Percentiles rank a stretch among this genome's conserved stretches.
These are phyloP conservation scores for Chytriomyces confervae DNA, from an alignment of 192 early-diverging fungal genomes.

Conservation along the genomic window DNA sequence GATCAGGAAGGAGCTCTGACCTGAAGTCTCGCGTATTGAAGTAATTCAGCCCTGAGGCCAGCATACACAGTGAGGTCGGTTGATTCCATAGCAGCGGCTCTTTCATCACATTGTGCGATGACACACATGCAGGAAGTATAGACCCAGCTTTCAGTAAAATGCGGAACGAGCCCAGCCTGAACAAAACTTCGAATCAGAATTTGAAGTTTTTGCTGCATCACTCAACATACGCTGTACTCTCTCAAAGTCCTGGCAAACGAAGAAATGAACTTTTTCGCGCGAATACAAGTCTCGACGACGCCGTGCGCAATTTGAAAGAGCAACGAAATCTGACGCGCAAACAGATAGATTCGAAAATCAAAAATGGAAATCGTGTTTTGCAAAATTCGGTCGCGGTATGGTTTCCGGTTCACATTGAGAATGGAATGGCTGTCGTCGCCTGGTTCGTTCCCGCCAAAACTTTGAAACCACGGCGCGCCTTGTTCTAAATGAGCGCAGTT, in stretches of 20 bases:
- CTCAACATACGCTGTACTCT: slow-evolving; percentile 67
- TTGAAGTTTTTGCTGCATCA: neutral
- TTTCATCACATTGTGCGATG: slow-evolving; percentile 78
- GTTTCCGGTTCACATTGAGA: slow-evolving; percentile 76
- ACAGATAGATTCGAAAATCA: slow-evolving; percentile 95
- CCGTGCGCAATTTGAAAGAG: slow-evolving; percentile 60
- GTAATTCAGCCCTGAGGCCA: slow-evolving; percentile 74
- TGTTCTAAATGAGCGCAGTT: slow-evolving; percentile 53
- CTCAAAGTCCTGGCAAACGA: slow-evolving; percentile 72
- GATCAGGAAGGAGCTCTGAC: slow-evolving; percentile 40
- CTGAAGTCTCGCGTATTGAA: slow-evolving; percentile 78
- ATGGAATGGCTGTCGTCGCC: slow-evolving; percentile 90
- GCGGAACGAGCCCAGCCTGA: slow-evolving; percentile 57
- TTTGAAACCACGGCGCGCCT: slow-evolving; percentile 90
- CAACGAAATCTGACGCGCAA: slow-evolving; percentile 87
- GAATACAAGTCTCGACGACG: slow-evolving; percentile 68
- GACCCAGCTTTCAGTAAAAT: slow-evolving; percentile 81
- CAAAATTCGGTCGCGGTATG: slow-evolving; percentile 86
- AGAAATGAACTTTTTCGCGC: slow-evolving; percentile 77
- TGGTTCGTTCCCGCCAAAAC: slow-evolving; percentile 82
- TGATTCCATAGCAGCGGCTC: slow-evolving; percentile 55
- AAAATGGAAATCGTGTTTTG: slow-evolving; percentile 92
- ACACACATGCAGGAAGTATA: slow-evolving; percentile 79
- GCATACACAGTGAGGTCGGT: slow-evolving; percentile 64
- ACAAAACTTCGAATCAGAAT: slow-evolving; percentile 16